A percentile compares a stretch with the other conserved stretches of the same genome.
Evolutionary conservation across 495 filamentous ascomycete genomes (phyloP).

Genomic region (Podospora australis): DNA sequence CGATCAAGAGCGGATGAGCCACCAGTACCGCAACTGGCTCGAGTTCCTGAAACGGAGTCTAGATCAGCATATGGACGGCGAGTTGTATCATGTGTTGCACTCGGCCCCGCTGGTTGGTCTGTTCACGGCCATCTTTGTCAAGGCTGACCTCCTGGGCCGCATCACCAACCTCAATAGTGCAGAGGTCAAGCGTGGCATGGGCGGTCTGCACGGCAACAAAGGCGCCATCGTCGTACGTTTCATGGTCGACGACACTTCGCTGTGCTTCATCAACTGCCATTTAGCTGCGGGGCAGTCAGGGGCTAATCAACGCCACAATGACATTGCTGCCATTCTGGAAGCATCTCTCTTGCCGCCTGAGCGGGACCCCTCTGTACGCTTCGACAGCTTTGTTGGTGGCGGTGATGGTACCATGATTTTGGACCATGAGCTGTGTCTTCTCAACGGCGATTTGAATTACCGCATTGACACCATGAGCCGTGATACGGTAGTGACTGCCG

Average conservation of each 20-base stretch:
- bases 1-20: slow-evolving; percentile 91
- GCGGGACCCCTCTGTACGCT: slow-evolving; percentile 48
- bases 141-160: slow-evolving; percentile 62
- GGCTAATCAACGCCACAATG: slow-evolving; percentile 85
- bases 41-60: slow-evolving; percentile 76
- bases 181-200: slow-evolving; percentile 92
- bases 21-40: slow-evolving; percentile 93
- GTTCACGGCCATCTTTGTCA: slow-evolving; percentile 94
- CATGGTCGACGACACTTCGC: slow-evolving; percentile 79
- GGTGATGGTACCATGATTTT: slow-evolving; percentile 95
- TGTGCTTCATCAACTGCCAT: slow-evolving; percentile 98
- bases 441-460: slow-evolving; percentile 97
- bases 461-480: slow-evolving; percentile 96
- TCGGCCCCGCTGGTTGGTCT: slow-evolving; percentile 85
- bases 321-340: slow-evolving; percentile 86
- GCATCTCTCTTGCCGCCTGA: slow-evolving; percentile 63
- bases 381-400: slow-evolving; percentile 77
- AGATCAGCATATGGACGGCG: slow-evolving; percentile 67
- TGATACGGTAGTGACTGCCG: slow-evolving; percentile 77
- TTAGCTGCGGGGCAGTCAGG: slow-evolving; percentile 88
- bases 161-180: slow-evolving; percentile 70
- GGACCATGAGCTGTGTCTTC: slow-evolving; percentile 91
- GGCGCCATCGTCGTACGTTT: slow-evolving; percentile 90
- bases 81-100: slow-evolving; percentile 80
- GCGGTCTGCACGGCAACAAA: slow-evolving; percentile 91